A percentile compares a stretch with the other conserved stretches of the same genome.
Evolutionary conservation across 306 rosid species (phyloP).

Genomic region (Hylodesmum podocarpum): DNA sequence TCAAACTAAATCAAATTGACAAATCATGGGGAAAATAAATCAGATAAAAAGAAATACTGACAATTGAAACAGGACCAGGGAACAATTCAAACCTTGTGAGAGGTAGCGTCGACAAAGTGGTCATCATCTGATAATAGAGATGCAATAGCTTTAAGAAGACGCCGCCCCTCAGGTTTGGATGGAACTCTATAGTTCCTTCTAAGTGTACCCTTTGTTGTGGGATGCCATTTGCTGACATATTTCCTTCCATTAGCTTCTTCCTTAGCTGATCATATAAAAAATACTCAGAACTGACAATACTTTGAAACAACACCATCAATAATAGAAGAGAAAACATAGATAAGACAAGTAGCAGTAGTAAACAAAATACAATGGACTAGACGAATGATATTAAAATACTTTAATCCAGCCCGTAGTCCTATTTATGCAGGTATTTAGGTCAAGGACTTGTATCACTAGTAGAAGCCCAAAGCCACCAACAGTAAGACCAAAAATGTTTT

Average conservation of each 20-base stretch:
- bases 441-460: background rate
- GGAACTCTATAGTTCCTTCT: constrained; percentile 85
- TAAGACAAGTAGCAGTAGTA: background rate
- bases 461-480: background rate
- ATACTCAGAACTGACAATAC: background rate
- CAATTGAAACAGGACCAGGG: background rate
- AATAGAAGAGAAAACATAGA: background rate
- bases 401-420: background rate
- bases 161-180: constrained; percentile 78
- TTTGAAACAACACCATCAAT: background rate
- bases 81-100: constrained; percentile 74
- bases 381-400: background rate
- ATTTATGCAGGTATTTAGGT: background rate
- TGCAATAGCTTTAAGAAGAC: constrained; percentile 80
- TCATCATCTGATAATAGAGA: constrained; percentile 85
- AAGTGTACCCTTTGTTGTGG: constrained; percentile 94
- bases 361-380: background rate
- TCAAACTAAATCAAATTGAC: background rate
- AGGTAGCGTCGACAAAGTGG: constrained; percentile 86
- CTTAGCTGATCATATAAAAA: constrained; percentile 38
- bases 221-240: constrained; percentile 94
- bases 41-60: background rate
- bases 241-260: constrained; percentile 44
- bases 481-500: background rate
- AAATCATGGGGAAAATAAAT: background rate